These are phyloP conservation scores for Friedmanniomyces simplex DNA, from an alignment of 495 filamentous ascomycete species.

Conservation along the genomic window DNA sequence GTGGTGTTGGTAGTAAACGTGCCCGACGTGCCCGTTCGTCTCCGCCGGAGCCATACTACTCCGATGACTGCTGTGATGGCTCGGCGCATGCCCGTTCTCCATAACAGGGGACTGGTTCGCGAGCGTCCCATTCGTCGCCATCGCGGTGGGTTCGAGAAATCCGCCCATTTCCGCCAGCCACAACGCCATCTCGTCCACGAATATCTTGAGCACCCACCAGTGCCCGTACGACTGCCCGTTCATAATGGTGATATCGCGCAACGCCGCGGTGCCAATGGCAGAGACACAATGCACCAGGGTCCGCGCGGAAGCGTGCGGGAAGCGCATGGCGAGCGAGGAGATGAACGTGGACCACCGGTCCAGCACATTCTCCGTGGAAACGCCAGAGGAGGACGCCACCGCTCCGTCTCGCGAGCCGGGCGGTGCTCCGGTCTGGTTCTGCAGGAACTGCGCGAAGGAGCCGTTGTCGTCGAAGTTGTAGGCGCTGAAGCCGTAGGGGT, in stretches of 20 bases:
- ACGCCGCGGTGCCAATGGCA: constrained; percentile 54
- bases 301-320: constrained; percentile 56
- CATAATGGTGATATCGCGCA: constrained; percentile 71
- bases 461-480: constrained; percentile 34
- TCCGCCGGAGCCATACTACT: neutral
- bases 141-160: constrained; percentile 53
- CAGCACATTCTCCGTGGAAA: constrained; percentile 46
- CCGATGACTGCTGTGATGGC: constrained; percentile 2
- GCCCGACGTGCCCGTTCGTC: neutral
- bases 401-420: constrained; percentile 2
- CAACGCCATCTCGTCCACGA: constrained; percentile 87
- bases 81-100: neutral
- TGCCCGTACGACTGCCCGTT: constrained; percentile 79
- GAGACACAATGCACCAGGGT: constrained; percentile 62
- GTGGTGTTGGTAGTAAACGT: neutral
- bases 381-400: constrained; percentile 9
- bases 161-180: constrained; percentile 90
- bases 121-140: constrained; percentile 1
- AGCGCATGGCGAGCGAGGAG: constrained; percentile 58
- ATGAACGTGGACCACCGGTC: constrained; percentile 83
- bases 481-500: constrained; percentile 27
- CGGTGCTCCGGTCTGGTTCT: constrained; percentile 25
- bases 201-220: constrained; percentile 98
- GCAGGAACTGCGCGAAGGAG: constrained; percentile 33
- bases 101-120: constrained; percentile 9